Conservation (phyloP, 805 yeast genomes). For the Wickerhamiella sorbophila region DNA sequence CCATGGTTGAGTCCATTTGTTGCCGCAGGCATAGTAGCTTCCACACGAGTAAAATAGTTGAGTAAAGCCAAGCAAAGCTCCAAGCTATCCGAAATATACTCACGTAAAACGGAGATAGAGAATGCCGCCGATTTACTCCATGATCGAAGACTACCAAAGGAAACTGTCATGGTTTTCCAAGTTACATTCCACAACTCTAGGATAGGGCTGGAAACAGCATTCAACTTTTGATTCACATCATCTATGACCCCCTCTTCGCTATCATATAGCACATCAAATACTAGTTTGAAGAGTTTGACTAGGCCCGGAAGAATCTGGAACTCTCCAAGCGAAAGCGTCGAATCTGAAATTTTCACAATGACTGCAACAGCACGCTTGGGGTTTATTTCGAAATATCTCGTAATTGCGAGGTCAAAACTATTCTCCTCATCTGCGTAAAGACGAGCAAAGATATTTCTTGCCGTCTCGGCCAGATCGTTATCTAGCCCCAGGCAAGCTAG, state of each 20-base stretch:
- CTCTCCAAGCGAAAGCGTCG: neutral
- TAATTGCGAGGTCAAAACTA: neutral
- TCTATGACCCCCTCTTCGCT: neutral
- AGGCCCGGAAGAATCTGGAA: neutral
- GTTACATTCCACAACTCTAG: neutral
- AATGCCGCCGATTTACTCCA: neutral
- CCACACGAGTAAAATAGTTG: neutral
- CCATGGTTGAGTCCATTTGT: neutral
- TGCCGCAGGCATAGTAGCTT: neutral
- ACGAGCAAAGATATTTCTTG: neutral
- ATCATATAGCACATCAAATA: neutral
- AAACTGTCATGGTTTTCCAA: neutral
- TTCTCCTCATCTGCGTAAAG: neutral
- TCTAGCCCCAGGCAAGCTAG: neutral
- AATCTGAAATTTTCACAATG: neutral
- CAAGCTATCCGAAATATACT: neutral
- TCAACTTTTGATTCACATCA: neutral
- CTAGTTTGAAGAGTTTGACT: neutral
- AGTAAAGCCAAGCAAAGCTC: neutral
- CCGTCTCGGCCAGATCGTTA: neutral
- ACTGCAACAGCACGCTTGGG: neutral
- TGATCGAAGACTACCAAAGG: neutral
- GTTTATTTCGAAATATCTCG: neutral
- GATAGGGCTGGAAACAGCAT: neutral
- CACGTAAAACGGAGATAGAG: neutral